Base-by-base conservation (phyloP, 2,329 filamentous ascomycete genomes). In the Claviceps citrina region DNA sequence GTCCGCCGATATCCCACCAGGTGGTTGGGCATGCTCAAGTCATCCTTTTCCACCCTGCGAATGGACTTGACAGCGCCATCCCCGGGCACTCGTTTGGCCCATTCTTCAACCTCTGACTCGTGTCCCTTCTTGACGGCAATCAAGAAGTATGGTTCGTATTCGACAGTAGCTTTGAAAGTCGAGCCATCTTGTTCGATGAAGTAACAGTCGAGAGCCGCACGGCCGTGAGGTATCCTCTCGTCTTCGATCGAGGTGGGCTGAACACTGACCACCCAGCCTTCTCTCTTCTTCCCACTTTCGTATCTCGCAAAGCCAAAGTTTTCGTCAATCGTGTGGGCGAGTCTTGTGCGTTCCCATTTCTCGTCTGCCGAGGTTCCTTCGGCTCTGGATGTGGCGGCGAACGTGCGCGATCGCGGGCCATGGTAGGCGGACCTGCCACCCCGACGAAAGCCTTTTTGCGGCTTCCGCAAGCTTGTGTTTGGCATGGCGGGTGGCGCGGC, bases 121-220 rank as follows among this genome's bases (percentile, higher is more conserved):
- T 78, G 78, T 7, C 86, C 84, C 54, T 80, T 83, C 60, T 86
- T 91, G 39, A 87, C 84, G 0, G 87, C 89, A 39, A 98, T 76
- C 44, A 98, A 63, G 51, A 98, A 94, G 65, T 98, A 98, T 1
- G 91, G 91, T 51, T 96, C 86, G 58, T 94, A 96, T 63, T 94
- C 85, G 47, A 98, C 65, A 1, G 87, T 95, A 9, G 91, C 87
- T 59, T 98, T 98, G 71, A 98, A 98, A 5, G 82, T 89, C 36
- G 79, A 76, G 12, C 84, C 73, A 52, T 93, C 83, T 43, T 89
- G 84, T 52, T 87, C 84, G 44, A 98, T 81, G 62, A 98, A 98
- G 66, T 95, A 98, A 62, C 86, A 95, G 63, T 98, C 91, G 42
- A 98, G 76, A 7, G 84, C 91, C 1, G 91, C 82, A 47, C 85